These are phyloP conservation scores for Lachnellula willkommii DNA, from an alignment of 2,329 filamentous ascomycete genomes.

Conservation along the genomic window DNA sequence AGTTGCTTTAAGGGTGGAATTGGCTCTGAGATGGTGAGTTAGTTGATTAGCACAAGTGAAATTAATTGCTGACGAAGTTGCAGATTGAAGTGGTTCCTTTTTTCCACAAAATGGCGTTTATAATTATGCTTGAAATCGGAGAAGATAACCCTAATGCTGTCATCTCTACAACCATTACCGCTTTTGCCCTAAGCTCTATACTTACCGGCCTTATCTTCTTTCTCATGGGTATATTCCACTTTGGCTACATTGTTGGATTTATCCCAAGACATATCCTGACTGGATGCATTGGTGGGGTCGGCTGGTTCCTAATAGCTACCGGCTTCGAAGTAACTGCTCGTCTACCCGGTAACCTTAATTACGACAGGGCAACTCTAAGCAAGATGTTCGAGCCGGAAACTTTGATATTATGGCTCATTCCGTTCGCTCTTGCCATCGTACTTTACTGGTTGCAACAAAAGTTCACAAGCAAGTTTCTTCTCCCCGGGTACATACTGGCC, in stretches of 20 bases:
- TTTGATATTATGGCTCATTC: slow-evolving; percentile 75
- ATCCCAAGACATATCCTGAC: slow-evolving; percentile 95
- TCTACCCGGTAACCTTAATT: slow-evolving; percentile 77
- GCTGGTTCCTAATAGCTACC: slow-evolving; percentile 88
- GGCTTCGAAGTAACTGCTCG: slow-evolving; percentile 91
- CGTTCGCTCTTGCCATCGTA: slow-evolving; percentile 67
- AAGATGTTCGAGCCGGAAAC: slow-evolving; percentile 71
- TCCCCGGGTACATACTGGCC: slow-evolving; percentile 78
- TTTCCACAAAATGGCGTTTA: slow-evolving; percentile 96
- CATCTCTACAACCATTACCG: slow-evolving; percentile 87
- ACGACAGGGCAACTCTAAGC: slow-evolving; percentile 69
- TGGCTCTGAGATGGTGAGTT: slow-evolving; percentile 79
- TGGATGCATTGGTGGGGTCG: slow-evolving; percentile 94
- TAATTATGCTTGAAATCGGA: slow-evolving; percentile 73
- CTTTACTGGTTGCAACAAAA: slow-evolving; percentile 73
- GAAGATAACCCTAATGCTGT: slow-evolving; percentile 77
- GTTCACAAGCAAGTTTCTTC: slow-evolving; percentile 74
- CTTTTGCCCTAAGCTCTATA: slow-evolving; percentile 85
- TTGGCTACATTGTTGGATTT: slow-evolving; percentile 92
- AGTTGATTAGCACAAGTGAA: slow-evolving; percentile 5
- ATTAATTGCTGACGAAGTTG: background rate
- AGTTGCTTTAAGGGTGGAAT: slow-evolving; percentile 88
- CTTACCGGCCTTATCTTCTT: slow-evolving; percentile 91
- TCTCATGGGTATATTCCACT: slow-evolving; percentile 76
- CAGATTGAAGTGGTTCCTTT: slow-evolving; percentile 96